Percentiles rank a stretch among this genome's conserved stretches.
These are phyloP conservation scores for Metschnikowia amazonensis DNA, from an alignment of 805 yeast species.

Conservation along the genomic window DNA sequence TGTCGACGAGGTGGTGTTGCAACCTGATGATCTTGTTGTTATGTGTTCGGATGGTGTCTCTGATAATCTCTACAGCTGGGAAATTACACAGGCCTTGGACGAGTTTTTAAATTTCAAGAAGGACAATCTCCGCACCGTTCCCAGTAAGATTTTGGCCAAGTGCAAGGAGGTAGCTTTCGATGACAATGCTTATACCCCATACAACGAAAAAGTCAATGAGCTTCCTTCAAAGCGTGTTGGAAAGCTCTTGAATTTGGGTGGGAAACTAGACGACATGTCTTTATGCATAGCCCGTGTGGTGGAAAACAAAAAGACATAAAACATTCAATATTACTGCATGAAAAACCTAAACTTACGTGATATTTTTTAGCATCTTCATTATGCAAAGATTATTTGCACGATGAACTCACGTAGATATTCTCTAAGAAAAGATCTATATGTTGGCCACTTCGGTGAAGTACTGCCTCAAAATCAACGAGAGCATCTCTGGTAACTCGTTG, in stretches of 20 bases:
- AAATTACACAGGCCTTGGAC: slow-evolving; percentile 38
- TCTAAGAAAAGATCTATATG: slow-evolving; percentile 9
- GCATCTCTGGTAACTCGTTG: slow-evolving; percentile 85
- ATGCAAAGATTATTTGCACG: too few relatives aligned
- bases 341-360: too few relatives aligned
- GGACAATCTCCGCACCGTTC: slow-evolving; percentile 35
- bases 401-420: too few relatives aligned
- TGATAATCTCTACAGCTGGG: slow-evolving; percentile 50
- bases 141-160: slow-evolving; percentile 37
- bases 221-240: slow-evolving; percentile 33
- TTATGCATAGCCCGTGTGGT: slow-evolving; percentile 46
- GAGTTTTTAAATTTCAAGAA: slow-evolving; percentile 27
- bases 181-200: slow-evolving; percentile 51
- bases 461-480: slow-evolving; percentile 84
- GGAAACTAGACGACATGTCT: slow-evolving; percentile 54
- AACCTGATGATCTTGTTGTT: slow-evolving; percentile 41
- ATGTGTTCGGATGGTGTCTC: slow-evolving; percentile 53
- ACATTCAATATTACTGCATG: neutral
- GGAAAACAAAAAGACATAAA: slow-evolving; percentile 7
- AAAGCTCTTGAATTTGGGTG: slow-evolving; percentile 41
- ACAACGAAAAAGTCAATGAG: slow-evolving; percentile 47
- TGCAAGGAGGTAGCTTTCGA: slow-evolving; percentile 51
- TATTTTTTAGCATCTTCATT: too few relatives aligned
- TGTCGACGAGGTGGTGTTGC: slow-evolving; percentile 38
- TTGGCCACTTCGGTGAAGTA: slow-evolving; percentile 67